These are phyloP conservation scores for Closterium sp. DNA, from an alignment of 139 green algal species.

Conservation along the genomic window DNA sequence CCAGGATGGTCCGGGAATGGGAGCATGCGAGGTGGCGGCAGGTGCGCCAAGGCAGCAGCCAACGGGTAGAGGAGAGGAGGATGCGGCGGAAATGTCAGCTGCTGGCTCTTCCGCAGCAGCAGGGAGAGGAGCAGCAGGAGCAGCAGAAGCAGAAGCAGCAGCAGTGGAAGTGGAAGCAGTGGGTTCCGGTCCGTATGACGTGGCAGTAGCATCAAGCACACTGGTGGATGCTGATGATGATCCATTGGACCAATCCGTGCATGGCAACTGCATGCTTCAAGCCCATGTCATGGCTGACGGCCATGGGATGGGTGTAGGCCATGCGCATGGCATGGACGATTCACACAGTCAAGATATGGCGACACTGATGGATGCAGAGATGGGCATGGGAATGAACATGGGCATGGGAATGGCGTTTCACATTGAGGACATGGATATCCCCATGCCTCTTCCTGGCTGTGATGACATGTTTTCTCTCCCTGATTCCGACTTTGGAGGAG, in stretches of 20 bases:
- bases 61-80: background rate
- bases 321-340: background rate
- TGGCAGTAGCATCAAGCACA: background rate
- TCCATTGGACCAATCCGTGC: no score
- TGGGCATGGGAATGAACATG: background rate
- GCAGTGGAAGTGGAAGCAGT: background rate
- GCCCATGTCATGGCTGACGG: no score
- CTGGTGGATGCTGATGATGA: no score
- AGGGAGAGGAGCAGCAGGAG: no score
- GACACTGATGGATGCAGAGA: background rate
- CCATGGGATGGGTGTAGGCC: no score
- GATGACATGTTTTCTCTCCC: background rate
- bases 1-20: background rate
- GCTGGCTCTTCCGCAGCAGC: background rate
- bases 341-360: background rate
- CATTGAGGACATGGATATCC: background rate
- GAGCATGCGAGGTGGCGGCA: background rate
- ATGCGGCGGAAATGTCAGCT: background rate
- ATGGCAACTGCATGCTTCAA: no score
- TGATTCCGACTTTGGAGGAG: background rate
- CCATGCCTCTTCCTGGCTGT: background rate
- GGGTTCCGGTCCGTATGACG: background rate
- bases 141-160: background rate
- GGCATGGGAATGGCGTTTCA: background rate
- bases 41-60: background rate